Base-by-base conservation (phyloP, 2,329 filamentous ascomycete species). In the Thelonectria discophora region DNA sequence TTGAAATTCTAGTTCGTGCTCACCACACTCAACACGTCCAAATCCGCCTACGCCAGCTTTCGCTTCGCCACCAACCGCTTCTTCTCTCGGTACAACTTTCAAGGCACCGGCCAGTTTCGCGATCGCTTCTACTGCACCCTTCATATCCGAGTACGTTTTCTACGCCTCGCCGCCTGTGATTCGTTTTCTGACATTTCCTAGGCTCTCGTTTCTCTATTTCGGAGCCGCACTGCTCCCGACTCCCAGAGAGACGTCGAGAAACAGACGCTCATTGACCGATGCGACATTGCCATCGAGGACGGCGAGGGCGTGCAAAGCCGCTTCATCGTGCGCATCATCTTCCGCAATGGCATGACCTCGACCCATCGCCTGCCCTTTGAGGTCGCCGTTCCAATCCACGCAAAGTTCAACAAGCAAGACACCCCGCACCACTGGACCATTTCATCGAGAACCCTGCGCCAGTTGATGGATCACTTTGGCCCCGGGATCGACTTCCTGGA, bases 401-500 rank as follows among this genome's bases (percentile, higher is more conserved):
- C 91, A 58, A 87, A 90, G 50, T 94, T 94, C 74, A 87, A 90
- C 73, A 85, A 81, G 53, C 82, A 84, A 30, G 84, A 87, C 57
- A 89, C 90, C 1, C 81, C 80, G 1, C 91, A 93, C 63, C 83
- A 84, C 61, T 94, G 91, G 91, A 84, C 82, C 11, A 92, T 94
- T 59, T 87, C 89, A 15, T 88, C 90, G 3, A 82, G 87, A 60
- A 89, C 89, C 0, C 77, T 94, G 53, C 86, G 89, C 63, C 90
- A 93, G 69, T 85, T 93, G 63, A 89, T 92, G 77, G 91, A 94
- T 62, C 91, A 93, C 72, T 94, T 94, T 71, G 90, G 90, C 0
- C 89, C 90, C 1, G 91, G 90, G 5, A 92, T 92, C 32, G 91
- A 94, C 74, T 89, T 93, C 67, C 83, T 94, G 2, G 91, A 94